Percentiles rank a stretch among this genome's conserved stretches.
Evolutionary conservation across 2,329 filamentous ascomycete species (phyloP).

Genomic region (Beauveria medogensis): DNA sequence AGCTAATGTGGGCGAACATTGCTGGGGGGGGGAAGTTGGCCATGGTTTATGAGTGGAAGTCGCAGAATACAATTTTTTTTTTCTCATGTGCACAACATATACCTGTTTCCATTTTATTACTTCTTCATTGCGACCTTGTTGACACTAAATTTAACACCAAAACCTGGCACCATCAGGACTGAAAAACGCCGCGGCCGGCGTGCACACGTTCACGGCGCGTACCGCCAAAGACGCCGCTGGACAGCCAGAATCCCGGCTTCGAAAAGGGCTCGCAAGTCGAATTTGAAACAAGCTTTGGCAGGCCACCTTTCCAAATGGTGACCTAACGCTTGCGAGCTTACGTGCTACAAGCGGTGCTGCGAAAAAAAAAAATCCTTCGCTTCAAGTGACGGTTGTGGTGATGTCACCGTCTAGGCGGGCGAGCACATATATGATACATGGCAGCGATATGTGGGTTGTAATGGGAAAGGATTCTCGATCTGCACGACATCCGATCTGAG

Average conservation of each 20-base stretch:
- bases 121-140: not conserved
- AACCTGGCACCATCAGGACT: too few relatives aligned
- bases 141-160: not conserved
- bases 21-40: conserved; percentile 1
- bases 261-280: too few relatives aligned
- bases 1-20: conserved; percentile 2
- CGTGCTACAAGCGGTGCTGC: too few relatives aligned
- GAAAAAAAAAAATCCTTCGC: not conserved
- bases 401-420: too few relatives aligned
- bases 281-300: too few relatives aligned
- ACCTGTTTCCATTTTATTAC: not conserved
- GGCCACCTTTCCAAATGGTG: too few relatives aligned
- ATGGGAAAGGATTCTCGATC: conserved; percentile 3
- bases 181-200: too few relatives aligned
- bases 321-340: too few relatives aligned
- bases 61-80: not conserved
- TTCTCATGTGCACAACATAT: not conserved
- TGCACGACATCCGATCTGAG: conserved; percentile 9
- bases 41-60: not conserved
- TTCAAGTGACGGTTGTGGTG: not conserved
- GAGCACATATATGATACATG: too few relatives aligned
- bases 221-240: too few relatives aligned
- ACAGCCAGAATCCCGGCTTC: too few relatives aligned
- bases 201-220: too few relatives aligned
- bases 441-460: not conserved